Conservation (phyloP, 1,284 basidiomycete genomes). For the Ceratobasidium sp. region DNA sequence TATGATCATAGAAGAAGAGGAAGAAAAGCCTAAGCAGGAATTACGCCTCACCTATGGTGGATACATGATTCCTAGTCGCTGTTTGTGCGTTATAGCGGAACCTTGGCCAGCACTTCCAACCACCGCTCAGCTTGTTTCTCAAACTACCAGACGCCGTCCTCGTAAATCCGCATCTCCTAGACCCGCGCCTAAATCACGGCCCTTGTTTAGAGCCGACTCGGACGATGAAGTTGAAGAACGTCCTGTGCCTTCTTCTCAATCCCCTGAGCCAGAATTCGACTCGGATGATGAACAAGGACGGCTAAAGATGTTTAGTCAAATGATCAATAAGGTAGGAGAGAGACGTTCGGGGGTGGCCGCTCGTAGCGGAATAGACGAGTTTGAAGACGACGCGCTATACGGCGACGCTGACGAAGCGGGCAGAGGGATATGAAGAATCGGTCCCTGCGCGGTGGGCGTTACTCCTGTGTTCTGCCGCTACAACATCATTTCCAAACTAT, state of each 20-base stretch:
- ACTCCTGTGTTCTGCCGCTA: no score
- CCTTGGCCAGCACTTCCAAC: slow-evolving; percentile 43
- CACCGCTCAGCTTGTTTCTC: slow-evolving; percentile 36
- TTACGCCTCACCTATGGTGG: slow-evolving; percentile 45
- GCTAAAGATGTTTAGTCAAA: slow-evolving; percentile 39
- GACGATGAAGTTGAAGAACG: slow-evolving; percentile 22
- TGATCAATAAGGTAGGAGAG: slow-evolving; percentile 37
- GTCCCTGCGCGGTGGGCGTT: neutral
- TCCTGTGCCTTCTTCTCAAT: neutral
- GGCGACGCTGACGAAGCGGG: slow-evolving; percentile 44
- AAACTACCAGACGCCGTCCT: slow-evolving; percentile 7
- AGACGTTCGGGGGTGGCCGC: slow-evolving; percentile 28
- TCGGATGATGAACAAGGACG: slow-evolving; percentile 34
- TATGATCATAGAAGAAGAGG: slow-evolving; percentile 44
- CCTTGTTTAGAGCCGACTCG: slow-evolving; percentile 29
- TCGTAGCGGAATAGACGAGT: slow-evolving; percentile 35
- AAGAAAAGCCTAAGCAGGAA: slow-evolving; percentile 48
- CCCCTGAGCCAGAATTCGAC: slow-evolving; percentile 29
- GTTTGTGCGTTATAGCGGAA: slow-evolving; percentile 48
- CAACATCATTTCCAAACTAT: no score
- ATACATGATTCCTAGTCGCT: slow-evolving; percentile 46
- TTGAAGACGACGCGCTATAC: slow-evolving; percentile 41
- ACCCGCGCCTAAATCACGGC: slow-evolving; percentile 8
- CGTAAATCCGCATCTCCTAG: slow-evolving; percentile 16
- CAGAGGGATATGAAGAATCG: slow-evolving; percentile 5